A percentile compares a stretch with the other conserved stretches of the same genome.
These are phyloP conservation scores for Colletotrichum neosansevieriae DNA, from an alignment of 2,329 filamentous ascomycete species.

Conservation along the genomic window DNA sequence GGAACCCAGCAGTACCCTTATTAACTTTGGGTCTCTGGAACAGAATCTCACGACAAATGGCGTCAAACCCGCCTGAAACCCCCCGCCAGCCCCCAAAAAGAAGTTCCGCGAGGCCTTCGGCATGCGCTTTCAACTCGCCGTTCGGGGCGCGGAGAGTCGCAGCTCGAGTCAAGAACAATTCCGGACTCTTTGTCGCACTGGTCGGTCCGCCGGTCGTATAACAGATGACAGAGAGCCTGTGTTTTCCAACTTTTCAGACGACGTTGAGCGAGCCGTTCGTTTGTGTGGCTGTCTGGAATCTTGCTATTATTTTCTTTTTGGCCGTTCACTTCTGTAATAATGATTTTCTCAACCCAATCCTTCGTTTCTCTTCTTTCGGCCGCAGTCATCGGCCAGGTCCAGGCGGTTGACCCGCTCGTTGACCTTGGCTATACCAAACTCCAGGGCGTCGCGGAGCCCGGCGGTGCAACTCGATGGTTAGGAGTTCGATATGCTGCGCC, in stretches of 20 bases:
- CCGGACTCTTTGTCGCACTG: background rate
- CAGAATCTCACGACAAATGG: conserved; percentile 16
- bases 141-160: background rate
- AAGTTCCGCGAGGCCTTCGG: background rate
- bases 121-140: background rate
- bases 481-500: conserved; percentile 81
- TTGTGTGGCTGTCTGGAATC: background rate
- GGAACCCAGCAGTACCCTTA: background rate
- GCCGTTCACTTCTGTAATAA: conserved; percentile 27
- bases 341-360: conserved; percentile 16
- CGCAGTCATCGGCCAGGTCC: conserved; percentile 28
- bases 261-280: conserved; percentile 8
- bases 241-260: background rate
- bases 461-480: conserved; percentile 76
- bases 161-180: conserved; percentile 4
- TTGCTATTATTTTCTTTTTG: background rate
- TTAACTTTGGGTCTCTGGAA: conserved; percentile 23
- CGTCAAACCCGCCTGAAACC: conserved; percentile 34
- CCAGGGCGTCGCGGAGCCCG: conserved; percentile 61
- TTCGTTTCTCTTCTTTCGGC: conserved; percentile 33
- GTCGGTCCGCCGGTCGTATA: conserved; percentile 2
- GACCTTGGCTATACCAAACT: conserved; percentile 77
- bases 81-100: conserved; percentile 1
- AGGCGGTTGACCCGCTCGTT: conserved; percentile 52
- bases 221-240: conserved; percentile 21